These are phyloP conservation scores for Saussurea involucrata DNA, from an alignment of 129 eudicot species.

Conservation along the genomic window DNA sequence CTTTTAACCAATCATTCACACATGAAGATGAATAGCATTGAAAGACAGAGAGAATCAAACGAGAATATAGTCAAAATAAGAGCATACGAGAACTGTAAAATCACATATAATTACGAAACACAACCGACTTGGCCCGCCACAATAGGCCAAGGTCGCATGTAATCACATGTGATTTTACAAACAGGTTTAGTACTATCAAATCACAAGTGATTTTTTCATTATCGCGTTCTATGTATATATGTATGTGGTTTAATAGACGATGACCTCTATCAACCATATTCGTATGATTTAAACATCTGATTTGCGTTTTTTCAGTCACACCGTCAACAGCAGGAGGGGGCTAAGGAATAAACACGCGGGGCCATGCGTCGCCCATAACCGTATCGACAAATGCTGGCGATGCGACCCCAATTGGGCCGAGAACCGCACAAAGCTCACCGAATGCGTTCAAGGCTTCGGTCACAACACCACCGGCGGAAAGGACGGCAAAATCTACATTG, in stretches of 20 bases:
- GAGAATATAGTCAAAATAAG: not conserved
- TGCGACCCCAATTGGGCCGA: constrained; percentile 68
- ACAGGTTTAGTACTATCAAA: too few species aligned
- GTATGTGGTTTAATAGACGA: not conserved
- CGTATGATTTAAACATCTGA: not conserved
- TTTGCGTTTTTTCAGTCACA: constrained; percentile 5
- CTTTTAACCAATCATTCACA: too few species aligned
- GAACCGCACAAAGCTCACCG: constrained; percentile 56
- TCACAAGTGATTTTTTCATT: too few species aligned
- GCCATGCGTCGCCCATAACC: constrained; percentile 64
- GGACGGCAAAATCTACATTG: constrained; percentile 53
- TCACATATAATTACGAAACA: too few species aligned
- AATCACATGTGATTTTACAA: too few species aligned
- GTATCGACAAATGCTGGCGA: constrained; percentile 75
- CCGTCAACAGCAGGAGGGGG: constrained; percentile 45
- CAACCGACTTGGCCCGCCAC: too few species aligned
- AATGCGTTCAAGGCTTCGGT: constrained; percentile 79
- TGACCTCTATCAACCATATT: not conserved
- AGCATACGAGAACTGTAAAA: too few species aligned
- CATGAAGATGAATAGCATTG: too few species aligned
- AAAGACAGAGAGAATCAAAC: not conserved
- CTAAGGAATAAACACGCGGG: constrained; percentile 32
- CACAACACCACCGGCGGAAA: constrained; percentile 60
- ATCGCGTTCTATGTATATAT: too few species aligned
- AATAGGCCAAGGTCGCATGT: too few species aligned